Percentiles rank a stretch among this genome's conserved stretches.
Evolutionary conservation across 2,329 filamentous ascomycete genomes (phyloP).

Genomic region (Colletotrichum tropicale): DNA sequence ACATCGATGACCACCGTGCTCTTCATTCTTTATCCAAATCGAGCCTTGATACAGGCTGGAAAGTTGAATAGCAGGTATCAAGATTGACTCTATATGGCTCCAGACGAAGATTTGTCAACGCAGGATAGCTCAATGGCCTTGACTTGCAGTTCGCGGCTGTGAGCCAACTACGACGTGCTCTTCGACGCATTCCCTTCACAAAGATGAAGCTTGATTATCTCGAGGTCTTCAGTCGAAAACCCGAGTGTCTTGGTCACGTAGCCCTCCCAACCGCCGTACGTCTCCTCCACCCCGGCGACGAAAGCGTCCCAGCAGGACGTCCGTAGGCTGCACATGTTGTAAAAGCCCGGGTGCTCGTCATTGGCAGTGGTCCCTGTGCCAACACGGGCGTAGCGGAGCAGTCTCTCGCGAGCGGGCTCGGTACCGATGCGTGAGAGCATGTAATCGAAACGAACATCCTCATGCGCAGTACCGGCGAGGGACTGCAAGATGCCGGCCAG

Average conservation of each 20-base stretch:
- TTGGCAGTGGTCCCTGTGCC: slow-evolving; percentile 34
- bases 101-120: neutral
- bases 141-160: neutral
- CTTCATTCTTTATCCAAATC: neutral
- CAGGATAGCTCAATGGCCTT: neutral
- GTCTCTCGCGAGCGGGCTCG: slow-evolving; percentile 53
- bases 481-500: slow-evolving; percentile 53
- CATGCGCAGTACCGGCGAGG: slow-evolving; percentile 50
- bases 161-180: neutral
- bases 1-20: neutral
- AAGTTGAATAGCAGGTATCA: neutral
- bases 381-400: slow-evolving; percentile 45
- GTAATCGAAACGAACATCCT: slow-evolving; percentile 53
- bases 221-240: slow-evolving; percentile 49
- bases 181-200: slow-evolving; percentile 3
- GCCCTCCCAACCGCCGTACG: slow-evolving; percentile 53
- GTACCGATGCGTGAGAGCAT: slow-evolving; percentile 58
- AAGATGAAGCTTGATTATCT: slow-evolving; percentile 52
- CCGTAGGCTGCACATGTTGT: slow-evolving; percentile 50
- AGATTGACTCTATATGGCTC: neutral
- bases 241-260: slow-evolving; percentile 51
- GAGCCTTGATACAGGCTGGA: neutral
- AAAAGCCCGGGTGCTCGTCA: slow-evolving; percentile 47
- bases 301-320: slow-evolving; percentile 51
- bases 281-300: slow-evolving; percentile 41